Percentiles rank a stretch among this genome's conserved stretches.
phyloP scores from a whole-genome alignment of 2,329 filamentous ascomycete genomes.

The Beauveria sp. region DNA sequence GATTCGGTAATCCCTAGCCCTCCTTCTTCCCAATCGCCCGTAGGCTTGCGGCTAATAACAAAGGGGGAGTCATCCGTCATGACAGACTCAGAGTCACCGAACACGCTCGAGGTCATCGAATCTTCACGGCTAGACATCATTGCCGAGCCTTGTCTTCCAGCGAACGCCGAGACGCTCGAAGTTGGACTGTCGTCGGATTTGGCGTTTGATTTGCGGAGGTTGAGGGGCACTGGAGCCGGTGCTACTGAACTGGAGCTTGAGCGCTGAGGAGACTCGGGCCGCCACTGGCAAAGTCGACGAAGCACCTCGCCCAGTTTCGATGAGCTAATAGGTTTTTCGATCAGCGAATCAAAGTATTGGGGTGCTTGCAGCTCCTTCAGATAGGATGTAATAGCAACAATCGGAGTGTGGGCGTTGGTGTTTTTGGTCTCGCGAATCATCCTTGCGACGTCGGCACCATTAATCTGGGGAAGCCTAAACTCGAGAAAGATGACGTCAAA shows the following conservation, averaged over 20 bases:
- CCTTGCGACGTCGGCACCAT: conserved; percentile 86
- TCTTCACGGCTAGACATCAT: conserved; percentile 80
- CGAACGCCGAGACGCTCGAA: conserved; percentile 65
- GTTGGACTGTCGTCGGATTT: conserved; percentile 76
- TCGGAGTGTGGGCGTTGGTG: conserved; percentile 86
- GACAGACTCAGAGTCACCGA: conserved; percentile 76
- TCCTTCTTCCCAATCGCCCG: conserved; percentile 71
- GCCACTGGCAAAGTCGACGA: conserved; percentile 87
- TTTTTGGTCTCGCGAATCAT: conserved; percentile 98
- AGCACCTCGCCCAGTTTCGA: conserved; percentile 86
- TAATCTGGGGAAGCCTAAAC: conserved; percentile 90
- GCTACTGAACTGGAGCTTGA: conserved; percentile 39
- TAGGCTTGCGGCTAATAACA: conserved; percentile 63
- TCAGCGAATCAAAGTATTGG: conserved; percentile 90
- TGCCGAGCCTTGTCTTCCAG: conserved; percentile 62
- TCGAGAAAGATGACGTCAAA: conserved; percentile 99
- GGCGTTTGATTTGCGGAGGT: conserved; percentile 52
- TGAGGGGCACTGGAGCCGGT: conserved; percentile 51
- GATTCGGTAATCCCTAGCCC: conserved; percentile 73
- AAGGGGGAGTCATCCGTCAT: conserved; percentile 72
- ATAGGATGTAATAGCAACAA: conserved; percentile 94
- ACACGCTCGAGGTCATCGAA: conserved; percentile 80
- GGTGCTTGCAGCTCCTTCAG: conserved; percentile 93
- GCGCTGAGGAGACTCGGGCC: conserved; percentile 54
- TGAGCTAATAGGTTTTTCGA: conserved; percentile 93